Percentiles rank a stretch among this genome's conserved stretches.
Evolutionary conservation across 2,329 filamentous ascomycete species (phyloP).

Genomic region (Scytalidium lignicola): DNA sequence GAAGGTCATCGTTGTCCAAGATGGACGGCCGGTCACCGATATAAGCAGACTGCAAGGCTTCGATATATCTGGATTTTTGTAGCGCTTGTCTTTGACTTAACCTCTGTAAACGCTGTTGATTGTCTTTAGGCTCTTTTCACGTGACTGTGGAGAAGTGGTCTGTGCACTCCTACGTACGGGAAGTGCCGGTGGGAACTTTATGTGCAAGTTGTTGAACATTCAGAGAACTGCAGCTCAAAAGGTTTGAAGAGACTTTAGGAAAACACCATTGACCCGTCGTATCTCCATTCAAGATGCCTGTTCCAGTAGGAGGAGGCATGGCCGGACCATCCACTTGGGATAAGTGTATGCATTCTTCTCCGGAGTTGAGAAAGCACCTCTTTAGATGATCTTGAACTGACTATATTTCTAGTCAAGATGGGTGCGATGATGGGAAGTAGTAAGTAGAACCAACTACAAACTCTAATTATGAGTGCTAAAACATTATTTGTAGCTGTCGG

Average conservation of each 20-base stretch:
- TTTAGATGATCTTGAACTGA: slow-evolving; percentile 24
- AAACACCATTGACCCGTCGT: slow-evolving; percentile 12
- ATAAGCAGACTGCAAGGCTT: background rate
- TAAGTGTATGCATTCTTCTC: slow-evolving; percentile 50
- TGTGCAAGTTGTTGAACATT: background rate
- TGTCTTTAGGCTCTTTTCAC: background rate
- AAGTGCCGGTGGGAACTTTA: background rate
- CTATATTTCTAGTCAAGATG: slow-evolving; percentile 74
- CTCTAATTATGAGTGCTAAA: slow-evolving; percentile 7
- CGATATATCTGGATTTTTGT: background rate
- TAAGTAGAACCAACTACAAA: slow-evolving; percentile 52
- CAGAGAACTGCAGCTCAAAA: background rate
- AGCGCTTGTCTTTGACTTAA: background rate
- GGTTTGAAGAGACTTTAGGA: background rate
- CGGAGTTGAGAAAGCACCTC: slow-evolving; percentile 8
- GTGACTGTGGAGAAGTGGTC: slow-evolving; percentile 6
- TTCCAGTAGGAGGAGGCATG: slow-evolving; percentile 46
- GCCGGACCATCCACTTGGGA: slow-evolving; percentile 63
- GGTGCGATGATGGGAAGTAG: slow-evolving; percentile 97
- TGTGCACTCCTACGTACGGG: background rate
- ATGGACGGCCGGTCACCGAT: background rate
- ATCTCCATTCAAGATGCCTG: slow-evolving; percentile 21
- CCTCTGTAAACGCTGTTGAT: background rate
- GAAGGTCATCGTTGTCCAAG: background rate
- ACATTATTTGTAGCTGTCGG: slow-evolving; percentile 66